Evolutionary conservation across 2,329 filamentous ascomycete genomes (phyloP), one percentile per base, ranked within the genome.

Genomic region (Calonectria pseudoturangicola): DNA sequence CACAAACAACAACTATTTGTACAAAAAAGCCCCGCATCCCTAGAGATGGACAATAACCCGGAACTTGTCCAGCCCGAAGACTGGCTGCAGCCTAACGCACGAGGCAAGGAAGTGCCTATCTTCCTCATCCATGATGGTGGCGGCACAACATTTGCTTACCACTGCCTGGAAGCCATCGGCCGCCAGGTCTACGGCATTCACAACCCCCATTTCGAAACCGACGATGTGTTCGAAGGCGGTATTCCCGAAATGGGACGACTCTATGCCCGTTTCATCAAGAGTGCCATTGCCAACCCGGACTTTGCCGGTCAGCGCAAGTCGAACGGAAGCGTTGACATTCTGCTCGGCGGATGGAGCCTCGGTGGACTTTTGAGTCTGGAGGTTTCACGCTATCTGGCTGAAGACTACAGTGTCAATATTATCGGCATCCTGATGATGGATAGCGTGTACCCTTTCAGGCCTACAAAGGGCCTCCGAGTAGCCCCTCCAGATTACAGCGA

Each of bases 51-150:
- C 9, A 60, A 73, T 4, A 84, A 83, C 39, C 82, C 81, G 3
- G 82, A 85, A 65, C 71, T 80, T 47, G 74, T 85, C 65, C 84
- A 85, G 77, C 76, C 80, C 18, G 82, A 82, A 58, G 80, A 81
- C 75, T 83, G 80, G 82, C 67, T 73, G 25, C 75, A 75, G 5
- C 76, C 78, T 1, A 71, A 73, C 47, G 66, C 56, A 39, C 47
- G 72, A 12, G 73, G 77, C 15, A 74, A 74, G 39, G 63, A 79
- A 28, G 84, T 84, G n/a, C 89, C 90, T 2, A 82, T 91, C 58
- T 83, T 92, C 70, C 85, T 92, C 51, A 83, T 92, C 47, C 90
- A 92, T 81, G 90, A 92, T 73, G 90, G 90, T 74, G 89, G 90
- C 75, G 90, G 90, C 78, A 92, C 90, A 2, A 88, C 87, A 2